Conservation (phyloP, 1,284 basidiomycete genomes). For the Ceratobasidium theobromae region DNA sequence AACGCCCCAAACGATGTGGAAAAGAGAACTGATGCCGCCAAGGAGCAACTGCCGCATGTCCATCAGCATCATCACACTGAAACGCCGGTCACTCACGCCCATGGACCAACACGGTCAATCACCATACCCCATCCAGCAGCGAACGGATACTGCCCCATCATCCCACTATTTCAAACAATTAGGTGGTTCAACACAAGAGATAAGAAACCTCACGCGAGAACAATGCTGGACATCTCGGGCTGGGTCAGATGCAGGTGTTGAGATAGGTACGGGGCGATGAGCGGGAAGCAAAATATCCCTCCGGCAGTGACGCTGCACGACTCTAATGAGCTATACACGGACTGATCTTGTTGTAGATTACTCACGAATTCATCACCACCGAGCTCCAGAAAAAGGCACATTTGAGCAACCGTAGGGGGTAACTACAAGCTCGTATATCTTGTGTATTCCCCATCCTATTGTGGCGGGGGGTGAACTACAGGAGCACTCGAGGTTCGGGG, state of each 20-base stretch:
- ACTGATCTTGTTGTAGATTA: not conserved
- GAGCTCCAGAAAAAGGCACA: conserved; percentile 24
- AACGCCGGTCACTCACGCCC: conserved; percentile 41
- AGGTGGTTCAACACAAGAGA: conserved; percentile 3
- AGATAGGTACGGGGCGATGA: conserved; percentile 64
- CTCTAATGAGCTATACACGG: not conserved
- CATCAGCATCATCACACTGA: not conserved
- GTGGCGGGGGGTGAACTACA: not conserved
- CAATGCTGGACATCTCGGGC: conserved; percentile 74
- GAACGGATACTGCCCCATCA: conserved; percentile 69
- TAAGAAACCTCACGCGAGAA: conserved; percentile 53
- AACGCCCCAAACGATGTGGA: conserved; percentile 61
- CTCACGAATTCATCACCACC: conserved; percentile 28
- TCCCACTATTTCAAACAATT: conserved; percentile 50
- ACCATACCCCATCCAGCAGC: conserved; percentile 58
- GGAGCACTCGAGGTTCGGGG: not conserved
- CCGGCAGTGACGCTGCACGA: conserved; percentile 62
- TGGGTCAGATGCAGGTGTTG: conserved; percentile 63
- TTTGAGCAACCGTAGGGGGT: conserved; percentile 17
- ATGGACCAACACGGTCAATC: conserved; percentile 60
- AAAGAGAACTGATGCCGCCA: conserved; percentile 62
- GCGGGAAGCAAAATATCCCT: conserved; percentile 72
- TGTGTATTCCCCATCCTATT: not conserved
- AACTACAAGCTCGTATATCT: not conserved
- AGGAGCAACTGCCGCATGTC: conserved; percentile 52